Base-by-base conservation (phyloP, 139 green algal genomes). In the Ostreobium quekettii region DNA sequence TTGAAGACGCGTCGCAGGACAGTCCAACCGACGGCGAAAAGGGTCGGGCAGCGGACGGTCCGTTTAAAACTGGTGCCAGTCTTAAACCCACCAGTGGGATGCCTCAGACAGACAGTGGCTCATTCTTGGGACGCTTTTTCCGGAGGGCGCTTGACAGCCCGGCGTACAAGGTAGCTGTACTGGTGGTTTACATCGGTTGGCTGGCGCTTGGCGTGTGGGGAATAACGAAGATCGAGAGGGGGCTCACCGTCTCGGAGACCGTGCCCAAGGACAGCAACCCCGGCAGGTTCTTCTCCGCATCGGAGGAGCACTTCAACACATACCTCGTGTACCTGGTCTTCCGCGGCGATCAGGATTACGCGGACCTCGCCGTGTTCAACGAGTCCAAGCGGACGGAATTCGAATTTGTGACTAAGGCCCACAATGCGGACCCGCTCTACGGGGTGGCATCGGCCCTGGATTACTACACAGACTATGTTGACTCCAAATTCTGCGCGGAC, bases 401-500 rank as follows among this genome's bases (percentile, higher is more conserved):
- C 30, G 59, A 66, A 33, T 66, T 39, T 66, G 59, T 66, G 7
- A 19, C 11, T 7, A n/a, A 66, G 7, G 59, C 24, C 26, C 47
- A 66, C 59, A 66, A 30, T 29, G 30, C 24, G 24, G 26, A 66
- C 31, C 42, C n/a, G 30, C 59, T 39, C 15, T 33, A 39, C 8
- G 47, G 42, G 49, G 33, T 33, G 4, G 11, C n/a, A n/a, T 66
- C 59, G 7, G 42, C 31, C 31, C n/a, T 66, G 29, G 29, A 66
- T 28, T 66, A 39, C 30, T 66, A 66, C 30, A 47, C 59, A 8
- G 24, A 66, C 6, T 66, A 66, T 33, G 59, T 66, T 5, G 59
- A 37, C 7, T 26, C 6, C 19, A 37, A 42, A 42, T 66, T 66
- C 59, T 66, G 59, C 30, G 42, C 59, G 5, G 47, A 66, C 59